Conservation (phyloP, 2,329 filamentous ascomycete species). For the Fusarium pseudograminearum region DNA sequence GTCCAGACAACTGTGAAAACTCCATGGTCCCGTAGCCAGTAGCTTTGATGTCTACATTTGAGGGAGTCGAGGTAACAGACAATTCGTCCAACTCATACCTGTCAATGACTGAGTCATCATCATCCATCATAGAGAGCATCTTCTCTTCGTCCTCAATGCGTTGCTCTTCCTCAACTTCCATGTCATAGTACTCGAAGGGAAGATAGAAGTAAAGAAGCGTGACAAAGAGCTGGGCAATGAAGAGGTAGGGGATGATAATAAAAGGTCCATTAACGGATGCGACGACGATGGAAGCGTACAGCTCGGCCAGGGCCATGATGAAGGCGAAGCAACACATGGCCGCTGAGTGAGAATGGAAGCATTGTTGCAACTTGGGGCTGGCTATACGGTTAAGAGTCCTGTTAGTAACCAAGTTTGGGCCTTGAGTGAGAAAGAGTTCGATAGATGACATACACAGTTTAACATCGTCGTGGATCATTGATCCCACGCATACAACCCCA, state of each 20-base stretch:
- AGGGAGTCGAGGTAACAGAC: neutral
- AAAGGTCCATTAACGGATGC: neutral
- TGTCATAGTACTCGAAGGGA: neutral
- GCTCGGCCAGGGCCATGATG: neutral
- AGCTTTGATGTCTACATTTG: no score
- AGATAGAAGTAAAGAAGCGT: neutral
- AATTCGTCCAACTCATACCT: no score
- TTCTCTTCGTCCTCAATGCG: neutral
- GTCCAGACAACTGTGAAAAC: neutral
- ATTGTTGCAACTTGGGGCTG: neutral
- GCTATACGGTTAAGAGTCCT: neutral
- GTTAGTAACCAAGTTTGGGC: neutral
- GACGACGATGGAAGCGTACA: slow-evolving; percentile 9
- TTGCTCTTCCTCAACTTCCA: neutral
- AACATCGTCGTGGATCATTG: neutral
- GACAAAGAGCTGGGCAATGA: neutral
- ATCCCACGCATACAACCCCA: neutral
- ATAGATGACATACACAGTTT: neutral
- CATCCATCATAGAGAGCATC: neutral
- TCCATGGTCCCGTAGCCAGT: neutral
- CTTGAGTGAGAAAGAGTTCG: neutral
- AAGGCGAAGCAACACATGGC: neutral
- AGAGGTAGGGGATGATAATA: neutral
- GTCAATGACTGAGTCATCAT: neutral
- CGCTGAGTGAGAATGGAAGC: neutral